phyloP scores from a whole-genome alignment of 2,329 filamentous ascomycete genomes.

The Gremmenia infestans region DNA sequence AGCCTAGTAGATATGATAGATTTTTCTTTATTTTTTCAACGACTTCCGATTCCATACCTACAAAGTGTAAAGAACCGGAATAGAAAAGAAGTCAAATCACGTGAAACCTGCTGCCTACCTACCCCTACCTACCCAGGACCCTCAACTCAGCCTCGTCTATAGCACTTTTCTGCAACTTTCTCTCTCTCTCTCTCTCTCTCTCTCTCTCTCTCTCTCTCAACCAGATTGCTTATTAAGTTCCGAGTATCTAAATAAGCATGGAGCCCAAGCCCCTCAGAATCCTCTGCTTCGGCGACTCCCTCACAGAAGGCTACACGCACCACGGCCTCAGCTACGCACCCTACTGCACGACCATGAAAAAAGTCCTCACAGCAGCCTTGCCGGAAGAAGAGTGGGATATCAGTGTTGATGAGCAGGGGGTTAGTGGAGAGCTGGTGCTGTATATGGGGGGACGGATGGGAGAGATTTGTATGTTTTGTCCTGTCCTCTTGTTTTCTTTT shows the following conservation, averaged over 20 bases:
- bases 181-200: no score
- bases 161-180: no score
- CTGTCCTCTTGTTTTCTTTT: background rate
- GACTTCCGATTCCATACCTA: no score
- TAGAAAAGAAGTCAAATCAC: no score
- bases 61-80: no score
- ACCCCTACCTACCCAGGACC: no score
- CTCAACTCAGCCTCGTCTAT: no score
- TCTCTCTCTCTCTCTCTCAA: no score
- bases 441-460: slow-evolving; percentile 12
- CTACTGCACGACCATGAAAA: slow-evolving; percentile 46
- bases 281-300: slow-evolving; percentile 28
- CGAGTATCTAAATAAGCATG: background rate
- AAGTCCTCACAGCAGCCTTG: slow-evolving; percentile 42
- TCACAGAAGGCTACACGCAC: slow-evolving; percentile 52
- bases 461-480: slow-evolving; percentile 7
- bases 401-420: slow-evolving; percentile 15
- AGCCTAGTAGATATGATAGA: no score
- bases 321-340: slow-evolving; percentile 44
- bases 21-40: no score
- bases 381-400: slow-evolving; percentile 25
- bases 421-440: slow-evolving; percentile 21
- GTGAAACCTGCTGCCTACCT: no score
- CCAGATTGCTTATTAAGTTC: no score
- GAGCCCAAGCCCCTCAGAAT: slow-evolving; percentile 11